Percentiles rank a stretch among this genome's conserved stretches.
Evolutionary conservation across 2,329 filamentous ascomycete species (phyloP).

Genomic region (Ophiocordyceps sinensis): DNA sequence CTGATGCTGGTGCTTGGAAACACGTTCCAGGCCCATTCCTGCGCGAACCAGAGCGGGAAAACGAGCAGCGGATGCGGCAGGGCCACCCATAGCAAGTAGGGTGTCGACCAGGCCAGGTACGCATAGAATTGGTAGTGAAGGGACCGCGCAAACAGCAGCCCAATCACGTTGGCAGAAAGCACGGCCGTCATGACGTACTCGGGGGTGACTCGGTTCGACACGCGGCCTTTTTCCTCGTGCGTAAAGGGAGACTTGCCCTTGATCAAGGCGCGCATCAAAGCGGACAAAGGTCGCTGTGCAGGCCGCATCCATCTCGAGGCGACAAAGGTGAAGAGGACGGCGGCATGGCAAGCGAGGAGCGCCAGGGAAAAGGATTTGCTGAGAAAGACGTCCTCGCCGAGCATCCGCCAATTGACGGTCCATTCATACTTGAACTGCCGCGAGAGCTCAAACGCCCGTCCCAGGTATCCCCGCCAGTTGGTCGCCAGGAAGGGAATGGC

Average conservation of each 20-base stretch:
- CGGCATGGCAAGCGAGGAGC: conserved; percentile 51
- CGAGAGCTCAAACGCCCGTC: conserved; percentile 78
- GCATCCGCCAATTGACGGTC: conserved; percentile 97
- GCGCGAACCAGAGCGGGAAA: conserved; percentile 56
- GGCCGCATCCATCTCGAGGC: conserved; percentile 59
- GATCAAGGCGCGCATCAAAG: conserved; percentile 33
- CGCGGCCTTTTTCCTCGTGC: conserved; percentile 37
- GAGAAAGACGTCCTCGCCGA: conserved; percentile 72
- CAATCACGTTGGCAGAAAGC: conserved; percentile 62
- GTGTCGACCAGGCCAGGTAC: conserved; percentile 80
- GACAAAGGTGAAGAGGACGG: conserved; percentile 53
- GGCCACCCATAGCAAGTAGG: conserved; percentile 72
- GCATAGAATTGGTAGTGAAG: conserved; percentile 94
- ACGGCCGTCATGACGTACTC: conserved; percentile 64
- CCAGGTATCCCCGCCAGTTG: conserved; percentile 58
- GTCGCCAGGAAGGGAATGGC: conserved; percentile 52
- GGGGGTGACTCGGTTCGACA: conserved; percentile 47
- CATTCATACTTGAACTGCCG: conserved; percentile 90
- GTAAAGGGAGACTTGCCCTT: conserved; percentile 29
- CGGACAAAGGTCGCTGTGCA: conserved; percentile 39
- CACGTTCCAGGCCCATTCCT: conserved; percentile 91
- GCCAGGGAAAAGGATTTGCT: conserved; percentile 49
- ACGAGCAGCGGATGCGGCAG: conserved; percentile 53
- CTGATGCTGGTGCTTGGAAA: conserved; percentile 60
- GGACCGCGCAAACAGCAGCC: conserved; percentile 72